Conservation (phyloP, 495 filamentous ascomycete genomes). For the Tuber microsphaerosporum region DNA sequence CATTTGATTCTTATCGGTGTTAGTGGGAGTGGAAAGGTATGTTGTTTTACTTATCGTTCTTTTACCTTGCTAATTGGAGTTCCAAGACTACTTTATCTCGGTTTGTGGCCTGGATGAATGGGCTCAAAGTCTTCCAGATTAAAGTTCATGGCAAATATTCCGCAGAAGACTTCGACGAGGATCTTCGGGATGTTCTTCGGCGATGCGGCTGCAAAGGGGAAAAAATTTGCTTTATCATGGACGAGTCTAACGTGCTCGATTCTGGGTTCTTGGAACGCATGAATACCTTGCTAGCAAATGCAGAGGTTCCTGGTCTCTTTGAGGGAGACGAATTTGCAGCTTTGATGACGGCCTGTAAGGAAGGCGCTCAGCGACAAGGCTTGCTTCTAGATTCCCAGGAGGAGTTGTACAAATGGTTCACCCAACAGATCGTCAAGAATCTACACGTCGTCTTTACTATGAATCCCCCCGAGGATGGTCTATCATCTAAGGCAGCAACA, state of each 20-base stretch:
- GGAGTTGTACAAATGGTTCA: conserved; percentile 99
- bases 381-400: conserved; percentile 92
- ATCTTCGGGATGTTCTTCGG: conserved; percentile 85
- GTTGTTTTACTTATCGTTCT: not conserved
- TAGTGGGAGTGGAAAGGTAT: conserved; percentile 81
- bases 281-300: conserved; percentile 97
- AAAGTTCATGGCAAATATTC: conserved; percentile 99
- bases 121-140: conserved; percentile 96
- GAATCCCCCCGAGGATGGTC: conserved; percentile 95
- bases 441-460: conserved; percentile 98
- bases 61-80: conserved; percentile 21
- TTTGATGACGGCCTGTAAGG: conserved; percentile 96
- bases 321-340: conserved; percentile 94
- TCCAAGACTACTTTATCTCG: conserved; percentile 76
- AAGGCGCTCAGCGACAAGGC: conserved; percentile 93
- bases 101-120: conserved; percentile 99
- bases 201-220: conserved; percentile 94
- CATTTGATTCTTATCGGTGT: conserved; percentile 98
- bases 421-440: conserved; percentile 97
- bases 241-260: conserved; percentile 95
- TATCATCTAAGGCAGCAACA: conserved; percentile 92
- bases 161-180: conserved; percentile 96
- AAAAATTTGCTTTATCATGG: conserved; percentile 99
- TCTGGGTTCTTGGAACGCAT: conserved; percentile 98
- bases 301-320: conserved; percentile 94